phyloP scores from a whole-genome alignment of 2,329 filamentous ascomycete genomes.

The Fusarium sacchari region DNA sequence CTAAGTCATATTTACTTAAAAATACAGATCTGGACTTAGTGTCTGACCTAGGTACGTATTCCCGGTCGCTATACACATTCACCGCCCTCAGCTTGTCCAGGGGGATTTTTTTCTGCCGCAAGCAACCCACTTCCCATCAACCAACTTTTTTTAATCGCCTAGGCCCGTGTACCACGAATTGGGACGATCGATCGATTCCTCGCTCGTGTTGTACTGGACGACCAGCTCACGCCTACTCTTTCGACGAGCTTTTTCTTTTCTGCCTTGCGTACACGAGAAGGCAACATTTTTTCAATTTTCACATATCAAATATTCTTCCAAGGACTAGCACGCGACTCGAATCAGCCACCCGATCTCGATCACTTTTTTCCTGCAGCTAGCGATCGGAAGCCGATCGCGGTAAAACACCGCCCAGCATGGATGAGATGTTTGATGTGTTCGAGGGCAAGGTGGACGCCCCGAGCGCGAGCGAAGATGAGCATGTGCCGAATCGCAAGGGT shows the following conservation, averaged over 20 bases:
- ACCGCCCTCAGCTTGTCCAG: conserved; percentile 37
- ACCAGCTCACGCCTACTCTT: conserved; percentile 8
- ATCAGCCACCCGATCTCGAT: conserved; percentile 27
- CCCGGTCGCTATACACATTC: background rate
- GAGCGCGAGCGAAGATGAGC: conserved; percentile 57
- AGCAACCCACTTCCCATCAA: conserved; percentile 39
- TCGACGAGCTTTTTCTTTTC: background rate
- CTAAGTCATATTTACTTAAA: background rate
- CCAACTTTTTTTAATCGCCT: conserved; percentile 39
- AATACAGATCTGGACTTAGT: background rate
- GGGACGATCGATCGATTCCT: conserved; percentile 36
- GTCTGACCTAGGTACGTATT: background rate
- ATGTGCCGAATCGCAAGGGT: conserved; percentile 56
- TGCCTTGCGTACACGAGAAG: background rate
- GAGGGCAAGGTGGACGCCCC: conserved; percentile 65
- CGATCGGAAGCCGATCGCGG: conserved; percentile 21
- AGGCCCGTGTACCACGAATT: conserved; percentile 36
- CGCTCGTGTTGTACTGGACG: conserved; percentile 27
- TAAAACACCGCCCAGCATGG: conserved; percentile 60
- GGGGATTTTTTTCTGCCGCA: conserved; percentile 43
- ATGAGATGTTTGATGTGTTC: conserved; percentile 86
- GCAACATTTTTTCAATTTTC: background rate
- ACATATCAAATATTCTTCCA: background rate
- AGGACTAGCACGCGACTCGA: background rate
- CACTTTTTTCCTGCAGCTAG: conserved; percentile 16